Evolutionary conservation across 2,329 filamentous ascomycete genomes (phyloP), one percentile per base, ranked within the genome.

Genomic region (Fusarium fujikuroi): DNA sequence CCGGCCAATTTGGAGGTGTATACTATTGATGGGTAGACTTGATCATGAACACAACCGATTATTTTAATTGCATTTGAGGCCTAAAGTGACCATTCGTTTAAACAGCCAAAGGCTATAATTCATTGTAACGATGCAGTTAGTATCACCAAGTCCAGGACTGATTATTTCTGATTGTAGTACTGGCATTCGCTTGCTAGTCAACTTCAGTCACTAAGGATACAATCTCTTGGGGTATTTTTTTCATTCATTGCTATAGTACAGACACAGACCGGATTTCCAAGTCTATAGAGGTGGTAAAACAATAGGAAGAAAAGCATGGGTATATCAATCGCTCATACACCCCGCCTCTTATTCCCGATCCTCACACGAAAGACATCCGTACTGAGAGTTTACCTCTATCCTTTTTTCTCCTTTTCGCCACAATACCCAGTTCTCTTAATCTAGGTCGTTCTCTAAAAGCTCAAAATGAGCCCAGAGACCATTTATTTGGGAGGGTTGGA

Each of bases 401-500:
- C 68, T 56, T 47, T 61, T 73, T 74, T 39, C 53, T 52, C 66
- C 36, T 73, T 73, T 73, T 73, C 71, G 71, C 56, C 71, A 69
- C 49, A 32, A 56, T 42, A 39, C 52, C 63, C 43, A 47, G 52
- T 47, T 23, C 54, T 18, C 28, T 47, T 39, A 60, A 23, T 50
- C 71, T 54, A 58, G 30, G 46, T 25, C 39, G 50, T 53, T 43
- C 62, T 64, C 46, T 36, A 7, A 36, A 18, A 59, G 54, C 67
- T 69, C 58, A 25, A 46, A 42, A 21, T 49, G 39, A 67, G 62
- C 52, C 60, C 54, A 54, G 47, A 52, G 47, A 42, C 50, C 7
- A 72, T 78, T 87, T 90, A 90, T 81, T 90, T 89, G 79, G 85
- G 84, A 77, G 89, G 89, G 87, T 90, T 91, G 71, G 83, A 73